A percentile compares a stretch with the other conserved stretches of the same genome.
These are phyloP conservation scores for Turritis glabra DNA, from an alignment of 345 rosid genomes.

Conservation along the genomic window DNA sequence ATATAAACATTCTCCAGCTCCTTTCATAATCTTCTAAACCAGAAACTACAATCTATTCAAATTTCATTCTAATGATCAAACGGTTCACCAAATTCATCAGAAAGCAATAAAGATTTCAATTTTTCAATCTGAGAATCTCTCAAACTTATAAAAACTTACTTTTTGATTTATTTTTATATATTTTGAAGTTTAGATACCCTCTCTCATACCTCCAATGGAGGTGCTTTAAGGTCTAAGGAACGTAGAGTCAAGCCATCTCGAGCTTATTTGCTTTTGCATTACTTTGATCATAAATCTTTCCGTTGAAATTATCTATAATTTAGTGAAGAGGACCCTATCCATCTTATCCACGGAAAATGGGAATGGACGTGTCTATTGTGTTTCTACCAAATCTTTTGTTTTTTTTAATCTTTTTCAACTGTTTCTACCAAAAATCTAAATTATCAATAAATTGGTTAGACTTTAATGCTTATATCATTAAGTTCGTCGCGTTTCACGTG, in stretches of 20 bases:
- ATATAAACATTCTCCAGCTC: background rate
- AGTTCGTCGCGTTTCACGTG: conserved; percentile 33
- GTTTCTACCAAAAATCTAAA: conserved; percentile 6
- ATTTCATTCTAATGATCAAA: too few species aligned
- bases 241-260: background rate
- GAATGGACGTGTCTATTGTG: conserved; percentile 10
- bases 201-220: too few species aligned
- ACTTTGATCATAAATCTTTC: background rate
- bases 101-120: background rate
- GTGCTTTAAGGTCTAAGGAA: background rate
- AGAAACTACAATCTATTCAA: background rate
- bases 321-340: background rate
- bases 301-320: background rate
- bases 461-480: background rate
- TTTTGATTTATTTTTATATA: too few species aligned
- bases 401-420: background rate
- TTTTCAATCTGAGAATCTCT: background rate
- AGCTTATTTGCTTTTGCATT: background rate
- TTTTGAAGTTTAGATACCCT: too few species aligned
- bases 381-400: background rate
- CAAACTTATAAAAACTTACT: too few species aligned
- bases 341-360: background rate
- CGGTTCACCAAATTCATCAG: background rate
- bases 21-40: background rate
- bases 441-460: background rate